A percentile compares a stretch with the other conserved stretches of the same genome.
phyloP scores from a whole-genome alignment of 2,329 filamentous ascomycete species.

The Elsinoe fawcettii region DNA sequence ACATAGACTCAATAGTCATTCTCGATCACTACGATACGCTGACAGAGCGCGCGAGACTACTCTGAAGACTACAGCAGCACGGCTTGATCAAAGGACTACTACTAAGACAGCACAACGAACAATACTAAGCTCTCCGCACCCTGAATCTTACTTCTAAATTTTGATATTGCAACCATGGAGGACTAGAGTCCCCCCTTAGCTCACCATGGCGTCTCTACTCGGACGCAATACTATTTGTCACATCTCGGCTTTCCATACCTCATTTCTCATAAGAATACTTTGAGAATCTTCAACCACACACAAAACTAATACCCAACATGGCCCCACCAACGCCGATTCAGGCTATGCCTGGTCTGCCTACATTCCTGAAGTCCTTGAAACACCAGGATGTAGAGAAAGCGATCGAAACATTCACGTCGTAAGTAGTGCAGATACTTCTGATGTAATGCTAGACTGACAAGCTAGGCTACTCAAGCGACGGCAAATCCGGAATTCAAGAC shows the following conservation, averaged over 20 bases:
- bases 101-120: background rate
- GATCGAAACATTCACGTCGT: conserved; percentile 79
- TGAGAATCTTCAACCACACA: background rate
- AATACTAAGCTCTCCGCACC: background rate
- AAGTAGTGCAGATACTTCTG: conserved; percentile 30
- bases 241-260: background rate
- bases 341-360: conserved; percentile 64
- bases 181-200: conserved; percentile 11
- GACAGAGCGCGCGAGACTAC: background rate
- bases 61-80: background rate
- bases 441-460: background rate
- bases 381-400: conserved; percentile 68
- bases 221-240: background rate
- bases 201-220: conserved; percentile 10
- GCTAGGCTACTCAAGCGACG: conserved; percentile 75
- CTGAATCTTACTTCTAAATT: conserved; percentile 2
- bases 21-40: background rate
- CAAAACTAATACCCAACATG: background rate
- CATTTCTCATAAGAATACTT: background rate
- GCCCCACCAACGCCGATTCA: conserved; percentile 1
- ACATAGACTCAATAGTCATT: background rate
- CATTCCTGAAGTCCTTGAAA: conserved; percentile 73
- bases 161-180: conserved; percentile 13
- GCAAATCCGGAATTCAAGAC: conserved; percentile 79
- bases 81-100: background rate